These are phyloP conservation scores for Candida sanyaensis DNA, from an alignment of 1,139 yeast species.

Conservation along the genomic window DNA sequence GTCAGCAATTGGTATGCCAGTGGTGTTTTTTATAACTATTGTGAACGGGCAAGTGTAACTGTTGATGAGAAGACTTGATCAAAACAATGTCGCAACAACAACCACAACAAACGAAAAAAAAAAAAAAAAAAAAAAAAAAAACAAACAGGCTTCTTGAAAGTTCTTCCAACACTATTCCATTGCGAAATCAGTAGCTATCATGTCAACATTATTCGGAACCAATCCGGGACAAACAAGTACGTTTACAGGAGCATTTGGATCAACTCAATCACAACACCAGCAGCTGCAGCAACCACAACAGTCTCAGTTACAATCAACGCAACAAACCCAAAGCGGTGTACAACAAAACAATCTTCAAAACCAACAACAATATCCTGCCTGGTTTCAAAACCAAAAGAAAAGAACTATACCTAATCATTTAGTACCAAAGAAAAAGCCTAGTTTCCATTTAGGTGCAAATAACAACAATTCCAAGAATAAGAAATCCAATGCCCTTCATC, in stretches of 20 bases:
- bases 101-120: not conserved
- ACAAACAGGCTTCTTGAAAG: not conserved
- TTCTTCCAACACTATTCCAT: not conserved
- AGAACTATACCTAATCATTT: slow-evolving; percentile 61
- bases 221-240: slow-evolving; percentile 6
- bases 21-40: too few species aligned
- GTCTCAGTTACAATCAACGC: slow-evolving; percentile 4
- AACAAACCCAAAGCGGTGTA: not conserved
- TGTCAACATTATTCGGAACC: slow-evolving; percentile 10
- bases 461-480: slow-evolving; percentile 11
- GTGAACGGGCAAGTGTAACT: too few species aligned
- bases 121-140: not conserved
- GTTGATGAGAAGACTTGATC: too few species aligned
- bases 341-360: slow-evolving; percentile 3
- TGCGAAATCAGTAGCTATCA: not conserved
- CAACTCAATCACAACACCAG: not conserved
- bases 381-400: slow-evolving; percentile 58
- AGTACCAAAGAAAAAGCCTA: slow-evolving; percentile 45
- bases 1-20: too few species aligned
- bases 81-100: too few species aligned
- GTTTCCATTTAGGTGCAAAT: slow-evolving; percentile 35
- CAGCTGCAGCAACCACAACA: slow-evolving; percentile 6
- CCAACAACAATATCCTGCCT: slow-evolving; percentile 33
- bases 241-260: not conserved
- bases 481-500: slow-evolving; percentile 8